Conservation (phyloP, 208 protist species). For the Endotrypanum monterogeii region DNA sequence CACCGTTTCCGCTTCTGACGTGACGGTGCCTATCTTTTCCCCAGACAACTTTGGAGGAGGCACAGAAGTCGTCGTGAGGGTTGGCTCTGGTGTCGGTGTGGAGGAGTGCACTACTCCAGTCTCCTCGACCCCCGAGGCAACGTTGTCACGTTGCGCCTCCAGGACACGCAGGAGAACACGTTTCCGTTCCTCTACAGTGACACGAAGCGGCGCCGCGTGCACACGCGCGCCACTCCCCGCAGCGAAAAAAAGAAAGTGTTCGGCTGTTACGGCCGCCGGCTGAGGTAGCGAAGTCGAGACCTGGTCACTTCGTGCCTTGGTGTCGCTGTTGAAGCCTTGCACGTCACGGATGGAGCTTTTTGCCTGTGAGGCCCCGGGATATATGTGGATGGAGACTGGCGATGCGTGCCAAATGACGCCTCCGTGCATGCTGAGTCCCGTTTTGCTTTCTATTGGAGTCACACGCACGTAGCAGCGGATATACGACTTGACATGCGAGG, state of each 20-base stretch:
- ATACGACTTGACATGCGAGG: not conserved
- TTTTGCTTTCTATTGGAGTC: too few species aligned
- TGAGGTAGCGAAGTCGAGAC: not conserved
- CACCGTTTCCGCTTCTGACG: not conserved
- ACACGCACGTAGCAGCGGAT: not conserved
- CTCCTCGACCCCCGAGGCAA: not conserved
- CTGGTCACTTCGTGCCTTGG: not conserved
- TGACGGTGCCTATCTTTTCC: not conserved
- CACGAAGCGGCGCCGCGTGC: conserved; percentile 10
- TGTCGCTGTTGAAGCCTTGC: not conserved
- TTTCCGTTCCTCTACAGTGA: not conserved
- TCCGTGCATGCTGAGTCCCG: not conserved
- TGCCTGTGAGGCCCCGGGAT: not conserved
- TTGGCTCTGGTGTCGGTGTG: not conserved
- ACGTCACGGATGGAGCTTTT: not conserved
- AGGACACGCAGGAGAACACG: too few species aligned
- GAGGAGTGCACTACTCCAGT: not conserved
- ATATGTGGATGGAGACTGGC: conserved; percentile 5
- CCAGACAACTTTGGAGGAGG: not conserved
- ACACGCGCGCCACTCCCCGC: not conserved
- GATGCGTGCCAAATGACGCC: not conserved
- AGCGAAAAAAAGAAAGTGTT: conserved; percentile 10
- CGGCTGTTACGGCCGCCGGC: not conserved
- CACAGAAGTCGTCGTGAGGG: not conserved
- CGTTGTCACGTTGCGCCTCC: not conserved